Base-by-base conservation (phyloP, 2,329 filamentous ascomycete species). In the Aureobasidium sp. region DNA sequence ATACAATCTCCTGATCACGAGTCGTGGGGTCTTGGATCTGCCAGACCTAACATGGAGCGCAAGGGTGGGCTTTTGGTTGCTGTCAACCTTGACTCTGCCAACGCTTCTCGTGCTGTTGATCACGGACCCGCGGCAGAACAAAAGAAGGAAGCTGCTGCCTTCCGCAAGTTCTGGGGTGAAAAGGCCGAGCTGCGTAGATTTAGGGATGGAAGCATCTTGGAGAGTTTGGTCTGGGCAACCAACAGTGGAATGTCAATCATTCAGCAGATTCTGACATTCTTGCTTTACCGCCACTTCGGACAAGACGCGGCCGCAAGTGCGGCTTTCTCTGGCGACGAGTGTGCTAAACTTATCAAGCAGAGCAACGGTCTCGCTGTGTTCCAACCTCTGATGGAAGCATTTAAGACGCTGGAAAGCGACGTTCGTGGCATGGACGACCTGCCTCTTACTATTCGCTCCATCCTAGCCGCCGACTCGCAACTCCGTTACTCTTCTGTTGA, bases 141-240 rank as follows among this genome's bases (percentile, higher is more conserved):
- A 64, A 91, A 93, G 74, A 86, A 88, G 66, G 90, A 91, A 66
- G 88, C 91, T 27, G 85, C 86, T 11, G 82, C 82, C 36, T 99
- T 97, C 73, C 89, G 90, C 39, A 84, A 87, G 37, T 97, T 99
- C 72, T 99, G 95, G 94, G 94, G 93, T 7, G 88, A 93, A 11
- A 96, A 94, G 72, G 85, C 94, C 1, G 94, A 99, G 73, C 81
- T 99, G 49, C 85, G 94, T 66, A 89, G 94, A 22, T 99, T 99
- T 79, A 95, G 92, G 69, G 91, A 97, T 70, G 94, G 94, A 25
- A 93, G 88, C 68, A 97, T 99, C 67, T 81, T 91, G 9, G 95
- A 99, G 74, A 96, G 90, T 70, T 79, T 97, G 34, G 87, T 96
- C 22, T 99, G 94, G 94, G 81, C 75, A 2, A 65, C 81, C 2